These are phyloP conservation scores for Termitomyces sp. DNA, from an alignment of 768 basidiomycete genomes.

Conservation along the genomic window DNA sequence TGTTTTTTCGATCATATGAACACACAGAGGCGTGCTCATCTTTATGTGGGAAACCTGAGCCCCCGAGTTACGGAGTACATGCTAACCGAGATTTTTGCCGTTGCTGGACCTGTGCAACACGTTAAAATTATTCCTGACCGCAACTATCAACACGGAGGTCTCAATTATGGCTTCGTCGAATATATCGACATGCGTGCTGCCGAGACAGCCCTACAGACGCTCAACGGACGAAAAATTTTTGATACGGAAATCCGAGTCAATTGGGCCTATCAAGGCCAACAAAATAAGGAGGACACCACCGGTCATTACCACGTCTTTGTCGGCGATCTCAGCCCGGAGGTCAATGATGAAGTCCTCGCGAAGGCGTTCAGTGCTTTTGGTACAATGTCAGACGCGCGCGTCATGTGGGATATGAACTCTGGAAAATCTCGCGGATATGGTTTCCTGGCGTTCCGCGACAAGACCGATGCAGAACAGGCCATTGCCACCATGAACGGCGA, in stretches of 20 bases:
- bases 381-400: slow-evolving; percentile 92
- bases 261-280: slow-evolving; percentile 98
- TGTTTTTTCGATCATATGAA: slow-evolving; percentile 17
- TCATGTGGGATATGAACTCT: slow-evolving; percentile 99
- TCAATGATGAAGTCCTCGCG: slow-evolving; percentile 93
- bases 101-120: slow-evolving; percentile 94
- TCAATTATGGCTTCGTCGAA: slow-evolving; percentile 99
- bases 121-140: slow-evolving; percentile 99
- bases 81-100: slow-evolving; percentile 96
- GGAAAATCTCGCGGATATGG: slow-evolving; percentile 98
- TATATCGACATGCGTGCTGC: slow-evolving; percentile 98
- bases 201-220: slow-evolving; percentile 96
- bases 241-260: slow-evolving; percentile 99
- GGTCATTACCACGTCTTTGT: slow-evolving; percentile 98
- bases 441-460: slow-evolving; percentile 97
- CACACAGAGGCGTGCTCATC: slow-evolving; percentile 82
- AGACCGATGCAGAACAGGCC: slow-evolving; percentile 98
- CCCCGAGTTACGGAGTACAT: slow-evolving; percentile 99
- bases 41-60: slow-evolving; percentile 97
- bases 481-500: slow-evolving; percentile 99
- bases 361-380: slow-evolving; percentile 99
- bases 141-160: slow-evolving; percentile 98
- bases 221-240: slow-evolving; percentile 99
- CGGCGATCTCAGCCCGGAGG: slow-evolving; percentile 98
- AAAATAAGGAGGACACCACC: slow-evolving; percentile 98